A percentile compares a stretch with the other conserved stretches of the same genome.
phyloP scores from a whole-genome alignment of 2,329 filamentous ascomycete species.

The Sporothrix pallida region DNA sequence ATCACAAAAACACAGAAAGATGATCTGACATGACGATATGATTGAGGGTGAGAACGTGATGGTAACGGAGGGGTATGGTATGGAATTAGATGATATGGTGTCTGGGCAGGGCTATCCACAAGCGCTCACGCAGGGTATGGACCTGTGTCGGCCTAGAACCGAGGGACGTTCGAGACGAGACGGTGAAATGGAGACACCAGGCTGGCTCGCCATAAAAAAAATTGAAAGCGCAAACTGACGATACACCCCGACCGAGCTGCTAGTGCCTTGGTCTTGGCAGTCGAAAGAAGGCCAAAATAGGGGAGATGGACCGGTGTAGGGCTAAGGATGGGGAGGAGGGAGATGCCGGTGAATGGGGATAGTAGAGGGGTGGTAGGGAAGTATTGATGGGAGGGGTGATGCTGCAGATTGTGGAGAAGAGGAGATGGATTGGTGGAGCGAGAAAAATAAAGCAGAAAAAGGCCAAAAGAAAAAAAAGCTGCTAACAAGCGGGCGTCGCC shows the following conservation, averaged over 20 bases:
- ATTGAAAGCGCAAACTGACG: not conserved
- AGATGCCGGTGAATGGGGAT: constrained; percentile 8
- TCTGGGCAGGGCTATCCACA: not conserved
- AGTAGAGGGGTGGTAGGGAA: not conserved
- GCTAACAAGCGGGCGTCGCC: not conserved
- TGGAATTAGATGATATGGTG: constrained; percentile 3
- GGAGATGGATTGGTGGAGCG: constrained; percentile 21
- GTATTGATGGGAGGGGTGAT: not conserved
- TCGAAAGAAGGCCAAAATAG: not conserved
- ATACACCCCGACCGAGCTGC: constrained; percentile 5
- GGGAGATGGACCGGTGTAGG: constrained; percentile 26
- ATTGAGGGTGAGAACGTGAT: constrained; percentile 30
- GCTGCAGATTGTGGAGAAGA: constrained; percentile 33
- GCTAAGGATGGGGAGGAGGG: constrained; percentile 21
- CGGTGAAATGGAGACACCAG: not conserved
- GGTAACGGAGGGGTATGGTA: constrained; percentile 6
- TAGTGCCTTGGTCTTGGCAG: constrained; percentile 7
- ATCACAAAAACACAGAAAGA: not conserved
- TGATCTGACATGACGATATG: constrained; percentile 31
- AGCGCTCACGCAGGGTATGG: not conserved
- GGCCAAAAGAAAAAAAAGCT: not conserved
- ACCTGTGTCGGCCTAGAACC: constrained; percentile 3
- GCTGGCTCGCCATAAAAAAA: not conserved
- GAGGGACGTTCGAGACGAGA: constrained; percentile 2
- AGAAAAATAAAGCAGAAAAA: constrained; percentile 1